A percentile compares a stretch with the other conserved stretches of the same genome.
phyloP scores from a whole-genome alignment of 192 early-diverging fungal species.

The Coemansia sp. region DNA sequence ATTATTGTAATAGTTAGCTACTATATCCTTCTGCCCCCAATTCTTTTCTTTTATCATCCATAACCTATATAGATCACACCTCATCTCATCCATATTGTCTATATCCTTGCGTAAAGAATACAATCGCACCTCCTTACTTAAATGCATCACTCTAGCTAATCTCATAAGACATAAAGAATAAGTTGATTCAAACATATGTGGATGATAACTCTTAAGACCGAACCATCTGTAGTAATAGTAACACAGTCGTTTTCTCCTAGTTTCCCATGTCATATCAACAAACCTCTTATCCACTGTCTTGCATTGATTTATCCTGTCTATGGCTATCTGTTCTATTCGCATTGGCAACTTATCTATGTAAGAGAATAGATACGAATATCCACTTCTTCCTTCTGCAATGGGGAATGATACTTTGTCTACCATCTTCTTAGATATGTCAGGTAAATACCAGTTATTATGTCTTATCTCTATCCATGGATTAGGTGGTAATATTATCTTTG shows the following conservation, averaged over 20 bases:
- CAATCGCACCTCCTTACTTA: slow-evolving; percentile 4
- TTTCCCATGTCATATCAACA: slow-evolving; percentile 4
- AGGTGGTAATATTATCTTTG: slow-evolving; percentile 1
- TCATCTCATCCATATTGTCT: slow-evolving; percentile 14
- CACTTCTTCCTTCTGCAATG: neutral
- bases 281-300: slow-evolving; percentile 1
- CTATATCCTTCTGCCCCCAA: slow-evolving; percentile 6
- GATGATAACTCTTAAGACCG: slow-evolving; percentile 11
- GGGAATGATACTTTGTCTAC: neutral
- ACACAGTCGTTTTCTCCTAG: slow-evolving; percentile 10
- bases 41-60: slow-evolving; percentile 9
- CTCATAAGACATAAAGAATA: slow-evolving; percentile 9
- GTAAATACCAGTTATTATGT: slow-evolving; percentile 10
- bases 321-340: slow-evolving; percentile 2
- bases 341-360: slow-evolving; percentile 4
- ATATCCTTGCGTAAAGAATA: slow-evolving; percentile 5
- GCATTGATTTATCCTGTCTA: slow-evolving; percentile 2
- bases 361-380: neutral
- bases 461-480: neutral
- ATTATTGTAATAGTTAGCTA: neutral
- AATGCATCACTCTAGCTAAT: slow-evolving; percentile 6
- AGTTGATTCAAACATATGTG: slow-evolving; percentile 13
- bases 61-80: slow-evolving; percentile 11
- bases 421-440: slow-evolving; percentile 3
- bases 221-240: slow-evolving; percentile 16